Evolutionary conservation across 306 rosid genomes (phyloP), one percentile per base, ranked within the genome.

Genomic region (Dicorynia guianensis): DNA sequence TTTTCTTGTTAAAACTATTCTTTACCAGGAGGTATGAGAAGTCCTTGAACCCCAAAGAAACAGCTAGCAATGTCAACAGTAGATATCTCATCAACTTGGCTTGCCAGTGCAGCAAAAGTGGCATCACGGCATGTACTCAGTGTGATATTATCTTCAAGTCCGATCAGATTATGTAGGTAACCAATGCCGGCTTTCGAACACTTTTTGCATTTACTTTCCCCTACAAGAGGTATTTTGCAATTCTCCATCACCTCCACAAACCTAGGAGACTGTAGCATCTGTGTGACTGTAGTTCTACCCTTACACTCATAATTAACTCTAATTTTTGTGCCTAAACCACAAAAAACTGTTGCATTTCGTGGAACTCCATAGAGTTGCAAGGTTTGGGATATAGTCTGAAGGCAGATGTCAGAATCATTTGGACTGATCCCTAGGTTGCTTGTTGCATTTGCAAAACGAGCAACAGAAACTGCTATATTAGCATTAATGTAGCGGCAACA

Each of bases 401-500:
- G 93, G 80, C 99, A 95, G 69, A 69, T 72, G 39, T 83, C 85
- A 67, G 99, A 77, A 38, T 76, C 77, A 80, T 86, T 75, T 60
- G 87, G 82, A 76, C 90, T 74, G 69, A 92, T 97, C 58, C 99
- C 99, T 11, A 95, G 86, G 79, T 78, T 81, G 74, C 93, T 79
- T 42, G 99, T 89, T 63, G 76, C 81, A 84, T 90, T 95, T 77
- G 97, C 97, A 76, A 84, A 85, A 71, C 81, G 92, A 56, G 96
- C 91, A 75, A 95, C 79, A 58, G 97, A 90, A 76, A 95, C 78
- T 38, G 99, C 97, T 79, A 89, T 62, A 14, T 89, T 82, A 71
- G 98, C 96, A 81, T 95, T 95, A 59, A 95, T 87, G 78, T 87
- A 89, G 80, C 99, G 99, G 86, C 99, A 95, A 77, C 99, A 95